Base-by-base conservation (phyloP, 1,139 yeast species). In the Saccharomycopsis hybrid region DNA sequence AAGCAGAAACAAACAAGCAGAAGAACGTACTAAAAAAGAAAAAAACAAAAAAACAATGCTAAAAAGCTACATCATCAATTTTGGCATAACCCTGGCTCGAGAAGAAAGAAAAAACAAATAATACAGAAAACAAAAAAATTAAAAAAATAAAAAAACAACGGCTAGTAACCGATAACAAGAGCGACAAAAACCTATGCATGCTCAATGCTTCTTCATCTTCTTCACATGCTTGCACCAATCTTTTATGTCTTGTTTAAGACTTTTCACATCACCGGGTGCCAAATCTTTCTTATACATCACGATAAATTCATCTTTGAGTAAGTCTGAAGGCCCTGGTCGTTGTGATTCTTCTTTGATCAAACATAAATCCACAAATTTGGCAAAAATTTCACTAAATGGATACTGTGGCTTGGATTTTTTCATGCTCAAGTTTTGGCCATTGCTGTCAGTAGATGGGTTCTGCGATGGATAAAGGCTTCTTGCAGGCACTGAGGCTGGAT, bases 321-420 rank as follows among this genome's bases (percentile, higher is more conserved):
- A 66, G 48, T 81, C 84, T 63, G 76, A 72, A 0, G 89, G 86
- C 1, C 80, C 72, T 43, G 80, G 78, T 44, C 96, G 70, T 51
- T 72, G 70, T 9, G 72, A 70, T 53, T 82, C 88, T 57, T 82
- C 85, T 60, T 81, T 82, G 36, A 69, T 68, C 61, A 89, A 72
- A 61, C 96, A 87, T 48, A 73, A 69, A 58, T 80, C 80, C 32
- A 88, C 80, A 61, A 88, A 86, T 48, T 70, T 68, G 55, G 85
- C 73, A 58, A 88, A 69, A 33, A 69, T 73, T 1, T 61, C 58
- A 24, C 77, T 65, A 56, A 68, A 76, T 18, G 55, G 55, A 24
- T 46, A 47, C 30, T 50, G 45, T 13, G 56, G 54, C n/a, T 47
- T 41, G n/a, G 48, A 46, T 30, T 27, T 27, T 28, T 18, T 39